A percentile compares a stretch with the other conserved stretches of the same genome.
These are phyloP conservation scores for Cladosporium colombiae DNA, from an alignment of 2,329 filamentous ascomycete species.

Conservation along the genomic window DNA sequence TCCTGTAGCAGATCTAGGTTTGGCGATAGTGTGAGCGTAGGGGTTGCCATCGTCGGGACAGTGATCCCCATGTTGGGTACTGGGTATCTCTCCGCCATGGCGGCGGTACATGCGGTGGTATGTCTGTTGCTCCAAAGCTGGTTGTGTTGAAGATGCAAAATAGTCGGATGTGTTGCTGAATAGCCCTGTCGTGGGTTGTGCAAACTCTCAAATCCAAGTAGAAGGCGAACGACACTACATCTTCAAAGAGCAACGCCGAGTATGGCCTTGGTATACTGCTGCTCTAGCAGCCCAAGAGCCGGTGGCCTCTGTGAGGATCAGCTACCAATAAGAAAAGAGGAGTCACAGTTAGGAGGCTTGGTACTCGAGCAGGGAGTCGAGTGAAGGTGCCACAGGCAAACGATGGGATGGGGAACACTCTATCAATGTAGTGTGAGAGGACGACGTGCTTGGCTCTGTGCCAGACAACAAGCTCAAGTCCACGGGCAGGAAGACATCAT, in stretches of 20 bases:
- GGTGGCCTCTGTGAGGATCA: slow-evolving; percentile 2
- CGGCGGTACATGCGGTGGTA: too few relatives aligned
- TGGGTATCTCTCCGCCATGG: not conserved
- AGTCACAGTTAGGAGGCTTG: not conserved
- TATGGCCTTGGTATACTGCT: not conserved
- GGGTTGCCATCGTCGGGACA: not conserved
- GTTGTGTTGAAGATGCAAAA: not conserved
- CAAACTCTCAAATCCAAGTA: not conserved
- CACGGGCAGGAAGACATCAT: not conserved
- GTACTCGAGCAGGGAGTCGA: not conserved
- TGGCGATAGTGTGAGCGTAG: not conserved
- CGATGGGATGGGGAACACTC: not conserved
- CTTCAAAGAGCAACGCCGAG: not conserved
- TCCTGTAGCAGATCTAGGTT: not conserved
- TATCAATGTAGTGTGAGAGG: not conserved
- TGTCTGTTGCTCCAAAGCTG: not conserved
- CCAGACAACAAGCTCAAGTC: not conserved
- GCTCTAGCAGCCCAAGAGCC: not conserved
- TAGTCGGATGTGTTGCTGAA: not conserved
- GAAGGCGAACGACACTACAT: not conserved
- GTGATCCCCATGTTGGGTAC: not conserved
- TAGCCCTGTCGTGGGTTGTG: not conserved
- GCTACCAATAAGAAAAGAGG: not conserved
- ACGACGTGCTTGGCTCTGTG: not conserved
- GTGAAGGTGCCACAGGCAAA: not conserved